phyloP scores from a whole-genome alignment of 73 alveolate species.

The Uronychia binucleata region DNA sequence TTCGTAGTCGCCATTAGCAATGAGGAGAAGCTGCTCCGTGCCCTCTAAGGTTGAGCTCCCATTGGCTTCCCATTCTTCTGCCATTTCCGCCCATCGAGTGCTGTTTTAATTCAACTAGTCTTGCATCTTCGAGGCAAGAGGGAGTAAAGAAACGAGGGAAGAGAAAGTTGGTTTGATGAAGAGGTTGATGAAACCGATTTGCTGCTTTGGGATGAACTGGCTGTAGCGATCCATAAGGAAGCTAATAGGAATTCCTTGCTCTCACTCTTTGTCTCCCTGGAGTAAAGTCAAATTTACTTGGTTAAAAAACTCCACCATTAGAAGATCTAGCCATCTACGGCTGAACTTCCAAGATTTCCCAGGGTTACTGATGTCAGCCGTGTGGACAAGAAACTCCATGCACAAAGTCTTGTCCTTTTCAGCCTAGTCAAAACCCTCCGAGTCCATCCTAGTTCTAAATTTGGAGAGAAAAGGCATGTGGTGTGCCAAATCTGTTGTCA shows the following conservation, averaged over 20 bases:
- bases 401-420: neutral
- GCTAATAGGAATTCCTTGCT: neutral
- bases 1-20: neutral
- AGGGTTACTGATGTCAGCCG: slow-evolving; percentile 49
- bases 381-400: neutral
- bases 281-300: no score
- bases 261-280: slow-evolving; percentile 22
- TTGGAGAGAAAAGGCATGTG: slow-evolving; percentile 19
- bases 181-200: slow-evolving; percentile 6
- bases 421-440: neutral
- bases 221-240: slow-evolving; percentile 13
- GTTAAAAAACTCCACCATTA: slow-evolving; percentile 13
- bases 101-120: slow-evolving; percentile 18
- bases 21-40: neutral
- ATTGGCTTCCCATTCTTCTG: slow-evolving; percentile 8
- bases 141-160: neutral
- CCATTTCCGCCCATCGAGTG: slow-evolving; percentile 2
- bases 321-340: slow-evolving; percentile 5
- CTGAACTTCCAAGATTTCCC: slow-evolving; percentile 26
- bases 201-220: neutral
- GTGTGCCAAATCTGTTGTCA: slow-evolving; percentile 84
- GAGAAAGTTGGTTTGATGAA: slow-evolving; percentile 7
- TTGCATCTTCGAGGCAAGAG: neutral
- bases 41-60: neutral
- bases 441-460: slow-evolving; percentile 1